A percentile compares a stretch with the other conserved stretches of the same genome.
These are phyloP conservation scores for Trichoderma polysporum DNA, from an alignment of 2,329 filamentous ascomycete species.

Conservation along the genomic window DNA sequence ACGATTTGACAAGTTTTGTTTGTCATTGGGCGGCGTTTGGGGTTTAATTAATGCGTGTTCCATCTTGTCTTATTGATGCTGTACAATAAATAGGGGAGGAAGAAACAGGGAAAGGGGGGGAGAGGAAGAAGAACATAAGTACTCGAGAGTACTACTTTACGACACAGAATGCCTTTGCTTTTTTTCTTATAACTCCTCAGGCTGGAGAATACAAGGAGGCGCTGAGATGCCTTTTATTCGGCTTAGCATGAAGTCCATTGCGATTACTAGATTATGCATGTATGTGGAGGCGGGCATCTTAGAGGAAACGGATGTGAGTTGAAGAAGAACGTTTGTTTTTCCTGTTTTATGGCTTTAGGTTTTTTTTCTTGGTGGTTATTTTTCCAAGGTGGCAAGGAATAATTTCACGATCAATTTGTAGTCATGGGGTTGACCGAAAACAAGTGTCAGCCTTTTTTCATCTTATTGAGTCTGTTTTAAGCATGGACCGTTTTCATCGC, in stretches of 20 bases:
- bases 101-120: not conserved
- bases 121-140: not conserved
- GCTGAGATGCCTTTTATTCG: not conserved
- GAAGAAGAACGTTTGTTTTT: not conserved
- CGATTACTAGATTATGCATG: not conserved
- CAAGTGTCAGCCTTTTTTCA: too few relatives aligned
- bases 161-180: not conserved
- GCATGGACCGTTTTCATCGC: too few relatives aligned
- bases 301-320: not conserved
- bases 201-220: not conserved
- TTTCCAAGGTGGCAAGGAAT: not conserved
- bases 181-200: not conserved
- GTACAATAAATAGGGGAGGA: constrained; percentile 14
- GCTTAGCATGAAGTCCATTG: not conserved
- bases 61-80: constrained; percentile 19
- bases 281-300: not conserved
- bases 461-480: too few relatives aligned
- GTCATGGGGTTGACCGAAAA: too few relatives aligned
- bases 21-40: constrained; percentile 24
- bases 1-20: constrained; percentile 10
- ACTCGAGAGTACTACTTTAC: not conserved
- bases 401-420: not conserved
- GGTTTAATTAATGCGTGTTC: not conserved
- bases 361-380: not conserved
- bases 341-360: not conserved